phyloP scores from a whole-genome alignment of 2,329 filamentous ascomycete species.

The Geoglossum cookeanum region DNA sequence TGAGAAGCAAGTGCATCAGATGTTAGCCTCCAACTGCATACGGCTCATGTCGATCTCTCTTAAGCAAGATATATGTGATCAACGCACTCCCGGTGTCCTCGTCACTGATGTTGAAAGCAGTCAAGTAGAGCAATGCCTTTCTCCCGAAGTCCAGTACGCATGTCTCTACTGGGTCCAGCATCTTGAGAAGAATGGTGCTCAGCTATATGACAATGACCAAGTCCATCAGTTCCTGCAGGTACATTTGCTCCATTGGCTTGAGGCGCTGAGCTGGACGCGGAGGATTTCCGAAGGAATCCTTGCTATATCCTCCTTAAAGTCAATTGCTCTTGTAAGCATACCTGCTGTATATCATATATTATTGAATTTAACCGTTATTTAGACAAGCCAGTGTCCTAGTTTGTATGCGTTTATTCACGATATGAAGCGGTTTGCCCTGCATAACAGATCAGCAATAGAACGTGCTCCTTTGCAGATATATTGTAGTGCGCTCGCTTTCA shows the following conservation, averaged over 20 bases:
- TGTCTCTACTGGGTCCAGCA: constrained; percentile 24
- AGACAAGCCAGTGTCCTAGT: not conserved
- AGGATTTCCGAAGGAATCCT: not conserved
- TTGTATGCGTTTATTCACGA: not conserved
- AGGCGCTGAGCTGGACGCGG: too few relatives aligned
- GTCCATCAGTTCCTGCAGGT: constrained; percentile 19
- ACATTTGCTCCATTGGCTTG: too few relatives aligned
- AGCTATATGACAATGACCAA: constrained; percentile 13
- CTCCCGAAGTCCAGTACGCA: constrained; percentile 21
- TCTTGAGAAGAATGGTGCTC: constrained; percentile 12
- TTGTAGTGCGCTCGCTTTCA: constrained; percentile 4
- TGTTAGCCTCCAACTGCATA: constrained; percentile 19
- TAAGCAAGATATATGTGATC: constrained; percentile 19
- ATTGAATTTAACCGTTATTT: not conserved
- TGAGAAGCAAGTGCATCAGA: constrained; percentile 13
- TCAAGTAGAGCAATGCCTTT: constrained; percentile 12
- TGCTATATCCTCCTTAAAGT: too few relatives aligned
- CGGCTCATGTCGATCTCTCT: constrained; percentile 18
- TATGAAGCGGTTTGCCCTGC: constrained; percentile 1
- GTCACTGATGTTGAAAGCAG: constrained; percentile 11
- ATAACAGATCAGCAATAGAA: constrained; percentile 1
- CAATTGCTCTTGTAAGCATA: not conserved
- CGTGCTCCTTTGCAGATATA: constrained; percentile 6
- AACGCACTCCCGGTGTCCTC: constrained; percentile 13
- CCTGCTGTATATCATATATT: not conserved